phyloP scores from a whole-genome alignment of 2,329 filamentous ascomycete genomes.

The Myriosclerotinia duriaeana region DNA sequence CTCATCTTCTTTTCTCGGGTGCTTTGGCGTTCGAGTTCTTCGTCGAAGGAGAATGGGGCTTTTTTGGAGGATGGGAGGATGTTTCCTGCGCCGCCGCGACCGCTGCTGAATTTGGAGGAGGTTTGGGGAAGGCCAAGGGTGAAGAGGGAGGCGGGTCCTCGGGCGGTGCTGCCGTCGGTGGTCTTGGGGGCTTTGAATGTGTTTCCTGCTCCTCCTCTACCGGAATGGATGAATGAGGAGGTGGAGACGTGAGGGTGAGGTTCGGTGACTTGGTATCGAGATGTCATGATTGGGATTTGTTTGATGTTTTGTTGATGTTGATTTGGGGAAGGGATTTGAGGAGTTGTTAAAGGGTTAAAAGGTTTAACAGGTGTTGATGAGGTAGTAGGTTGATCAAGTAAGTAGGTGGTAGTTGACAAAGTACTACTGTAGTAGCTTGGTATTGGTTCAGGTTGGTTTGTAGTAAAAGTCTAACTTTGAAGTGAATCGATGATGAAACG shows the following conservation, averaged over 20 bases:
- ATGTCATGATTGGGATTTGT: conserved; percentile 25
- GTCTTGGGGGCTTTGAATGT: conserved; percentile 39
- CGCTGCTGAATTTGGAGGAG: conserved; percentile 35
- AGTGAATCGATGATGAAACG: conserved; percentile 11
- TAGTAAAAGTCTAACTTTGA: background rate
- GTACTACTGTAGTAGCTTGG: background rate
- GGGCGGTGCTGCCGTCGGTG: conserved; percentile 31
- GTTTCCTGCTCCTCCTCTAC: conserved; percentile 41
- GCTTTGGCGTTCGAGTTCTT: conserved; percentile 37
- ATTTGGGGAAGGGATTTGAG: background rate
- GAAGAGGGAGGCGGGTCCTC: conserved; percentile 38
- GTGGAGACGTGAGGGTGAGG: conserved; percentile 38
- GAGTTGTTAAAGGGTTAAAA: too few species aligned
- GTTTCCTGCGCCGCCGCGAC: conserved; percentile 41
- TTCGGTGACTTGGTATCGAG: conserved; percentile 38
- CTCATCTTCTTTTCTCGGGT: conserved; percentile 37
- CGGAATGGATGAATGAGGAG: conserved; percentile 35
- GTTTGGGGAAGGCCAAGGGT: conserved; percentile 33
- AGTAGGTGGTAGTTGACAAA: background rate
- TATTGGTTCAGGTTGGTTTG: background rate
- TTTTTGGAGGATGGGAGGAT: conserved; percentile 35
- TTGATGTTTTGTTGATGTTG: background rate
- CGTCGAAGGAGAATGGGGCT: conserved; percentile 40
- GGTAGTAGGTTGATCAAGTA: background rate
- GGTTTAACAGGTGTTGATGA: too few species aligned